Evolutionary conservation across 441 rosid genomes (phyloP), one percentile per base, ranked within the genome.

Genomic region (Gossypium laxum): DNA sequence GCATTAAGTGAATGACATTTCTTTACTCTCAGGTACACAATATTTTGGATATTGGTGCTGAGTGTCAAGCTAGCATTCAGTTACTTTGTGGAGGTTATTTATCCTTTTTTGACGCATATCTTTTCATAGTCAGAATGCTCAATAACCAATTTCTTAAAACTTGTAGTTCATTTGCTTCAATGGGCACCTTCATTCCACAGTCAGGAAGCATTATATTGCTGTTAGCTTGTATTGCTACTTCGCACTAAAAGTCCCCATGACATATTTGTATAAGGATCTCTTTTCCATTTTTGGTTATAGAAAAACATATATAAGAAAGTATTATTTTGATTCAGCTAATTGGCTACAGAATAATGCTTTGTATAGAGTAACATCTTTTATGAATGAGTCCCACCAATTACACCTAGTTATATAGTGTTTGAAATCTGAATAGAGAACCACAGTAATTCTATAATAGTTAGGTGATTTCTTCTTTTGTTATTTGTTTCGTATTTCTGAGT

Each of bases 31-130:
- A 95, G 99, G 89, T 95, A 95, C 82, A 88, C 99, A 21, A 58
- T 89, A 69, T 95, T 95, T 70, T 95, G 99, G 99, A 84, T 91
- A 87, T 61, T 86, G 89, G 77, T 95, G 69, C 84, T 95, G 62
- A 84, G 89, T 70, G 75, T 94, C 92, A 95, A 95, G 88, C 87
- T 95, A 60, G 93, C 96, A 34, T 92, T 95, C 84, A 92, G 99
- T 88, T 95, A 88, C 82, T 95, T 89, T 77, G 87, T 95, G 76
- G 98, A 95, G 99, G 97, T 92, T 70, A 79, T 41, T 74, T 51
- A 60, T 50, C 7, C 11, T 6, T 18, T 56, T 19, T 41, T 41
- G 47, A 41, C 58, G 48, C 68, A 60, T 72, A 58, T 48, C 15
- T 60, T 70, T 48, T 32, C 34, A 43, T 24, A 34, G 19, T 34